A percentile compares a stretch with the other conserved stretches of the same genome.
phyloP scores from a whole-genome alignment of 495 filamentous ascomycete species.

The Durotheca rogersii region DNA sequence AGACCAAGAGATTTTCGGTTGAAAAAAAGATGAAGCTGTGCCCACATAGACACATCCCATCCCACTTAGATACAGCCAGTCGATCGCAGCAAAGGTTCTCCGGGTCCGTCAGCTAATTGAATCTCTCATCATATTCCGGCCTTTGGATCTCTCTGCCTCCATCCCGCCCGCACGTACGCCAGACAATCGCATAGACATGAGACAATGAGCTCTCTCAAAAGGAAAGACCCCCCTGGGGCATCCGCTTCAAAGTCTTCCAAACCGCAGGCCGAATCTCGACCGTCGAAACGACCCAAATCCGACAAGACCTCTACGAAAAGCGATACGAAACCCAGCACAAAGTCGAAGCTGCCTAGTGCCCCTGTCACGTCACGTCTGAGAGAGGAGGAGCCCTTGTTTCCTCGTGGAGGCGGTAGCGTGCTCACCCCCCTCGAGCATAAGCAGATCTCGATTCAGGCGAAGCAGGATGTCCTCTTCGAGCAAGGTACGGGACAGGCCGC shows the following conservation, averaged over 20 bases:
- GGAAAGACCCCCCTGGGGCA: constrained; percentile 49
- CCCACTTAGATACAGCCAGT: background rate
- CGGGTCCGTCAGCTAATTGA: too few relatives aligned
- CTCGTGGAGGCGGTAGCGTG: constrained; percentile 86
- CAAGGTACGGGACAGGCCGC: constrained; percentile 56
- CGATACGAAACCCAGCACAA: constrained; percentile 21
- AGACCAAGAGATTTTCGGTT: too few relatives aligned
- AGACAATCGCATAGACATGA: constrained; percentile 11
- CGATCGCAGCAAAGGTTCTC: too few relatives aligned
- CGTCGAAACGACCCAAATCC: constrained; percentile 47
- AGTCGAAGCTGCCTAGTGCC: constrained; percentile 31
- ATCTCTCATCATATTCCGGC: too few relatives aligned
- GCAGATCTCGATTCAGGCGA: constrained; percentile 93
- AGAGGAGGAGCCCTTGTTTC: constrained; percentile 85
- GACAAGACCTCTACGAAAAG: constrained; percentile 35
- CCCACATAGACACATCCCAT: background rate
- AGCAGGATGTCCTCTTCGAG: constrained; percentile 90
- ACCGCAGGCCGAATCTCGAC: constrained; percentile 36
- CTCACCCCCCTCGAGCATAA: constrained; percentile 93
- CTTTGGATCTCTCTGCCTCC: background rate
- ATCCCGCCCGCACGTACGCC: background rate
- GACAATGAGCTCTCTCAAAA: constrained; percentile 48
- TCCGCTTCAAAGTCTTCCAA: constrained; percentile 41
- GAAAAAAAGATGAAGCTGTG: constrained; percentile 8
- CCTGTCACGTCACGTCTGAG: constrained; percentile 44